Evolutionary conservation across 106 monocot genomes (phyloP).

Genomic region (Hemerocallis citrina): DNA sequence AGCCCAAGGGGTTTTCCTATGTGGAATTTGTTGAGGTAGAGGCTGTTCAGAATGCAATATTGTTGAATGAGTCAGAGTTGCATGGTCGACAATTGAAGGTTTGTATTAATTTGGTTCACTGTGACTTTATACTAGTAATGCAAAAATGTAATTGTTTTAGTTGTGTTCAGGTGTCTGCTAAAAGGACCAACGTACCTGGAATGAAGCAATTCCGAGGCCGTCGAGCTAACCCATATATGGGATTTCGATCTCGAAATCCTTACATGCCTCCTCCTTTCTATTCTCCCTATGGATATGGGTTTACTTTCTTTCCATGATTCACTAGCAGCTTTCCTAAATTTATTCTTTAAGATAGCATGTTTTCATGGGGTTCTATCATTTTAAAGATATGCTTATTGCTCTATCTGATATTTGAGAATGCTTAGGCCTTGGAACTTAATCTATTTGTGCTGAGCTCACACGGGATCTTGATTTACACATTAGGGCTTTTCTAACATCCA

Average conservation of each 20-base stretch:
- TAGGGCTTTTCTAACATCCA: too few species aligned
- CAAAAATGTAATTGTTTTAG: not conserved
- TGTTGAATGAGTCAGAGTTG: slow-evolving; percentile 49
- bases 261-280: slow-evolving; percentile 15
- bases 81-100: slow-evolving; percentile 63
- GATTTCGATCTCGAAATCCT: slow-evolving; percentile 15
- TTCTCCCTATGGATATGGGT: slow-evolving; percentile 20
- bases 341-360: too few species aligned
- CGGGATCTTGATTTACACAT: too few species aligned
- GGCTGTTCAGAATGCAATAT: slow-evolving; percentile 49
- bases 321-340: too few species aligned
- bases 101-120: not conserved
- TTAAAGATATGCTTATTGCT: too few species aligned
- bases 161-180: slow-evolving; percentile 20
- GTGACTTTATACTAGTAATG: not conserved
- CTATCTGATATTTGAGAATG: too few species aligned
- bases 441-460: too few species aligned
- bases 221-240: slow-evolving; percentile 13
- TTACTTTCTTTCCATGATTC: not conserved
- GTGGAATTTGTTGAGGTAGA: slow-evolving; percentile 61
- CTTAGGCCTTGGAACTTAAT: too few species aligned
- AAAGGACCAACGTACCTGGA: slow-evolving; percentile 25
- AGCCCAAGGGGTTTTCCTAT: slow-evolving; percentile 57
- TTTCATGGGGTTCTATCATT: too few species aligned
- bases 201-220: slow-evolving; percentile 22